phyloP scores from a whole-genome alignment of 176 grass and related monocot species.

The Triticum turgidum region DNA sequence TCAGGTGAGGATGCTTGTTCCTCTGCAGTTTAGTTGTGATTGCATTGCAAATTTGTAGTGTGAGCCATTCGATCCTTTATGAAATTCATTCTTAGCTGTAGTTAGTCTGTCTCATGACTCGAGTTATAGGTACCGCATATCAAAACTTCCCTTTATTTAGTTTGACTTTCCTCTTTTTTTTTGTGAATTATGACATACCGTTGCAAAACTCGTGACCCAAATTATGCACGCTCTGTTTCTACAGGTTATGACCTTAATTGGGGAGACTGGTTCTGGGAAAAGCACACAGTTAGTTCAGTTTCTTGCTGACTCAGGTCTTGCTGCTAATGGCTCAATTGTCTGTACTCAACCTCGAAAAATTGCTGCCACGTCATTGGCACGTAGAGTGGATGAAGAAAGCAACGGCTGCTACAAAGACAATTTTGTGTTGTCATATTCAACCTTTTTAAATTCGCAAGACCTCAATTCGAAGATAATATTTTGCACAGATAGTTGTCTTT shows the following conservation, averaged over 20 bases:
- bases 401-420: constrained; percentile 60
- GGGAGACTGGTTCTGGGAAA: constrained; percentile 95
- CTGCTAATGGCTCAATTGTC: constrained; percentile 59
- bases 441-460: constrained; percentile 49
- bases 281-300: constrained; percentile 93
- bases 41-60: constrained; percentile 9
- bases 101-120: neutral
- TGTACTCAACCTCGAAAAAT: constrained; percentile 98
- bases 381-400: constrained; percentile 80
- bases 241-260: constrained; percentile 89
- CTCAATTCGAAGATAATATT: constrained; percentile 67
- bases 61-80: neutral
- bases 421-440: constrained; percentile 61
- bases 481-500: constrained; percentile 83
- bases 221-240: constrained; percentile 5
- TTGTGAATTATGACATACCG: neutral
- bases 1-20: constrained; percentile 53
- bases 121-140: neutral
- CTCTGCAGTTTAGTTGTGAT: constrained; percentile 9
- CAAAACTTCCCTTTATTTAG: neutral
- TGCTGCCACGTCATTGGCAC: constrained; percentile 71
- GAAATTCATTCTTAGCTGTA: neutral
- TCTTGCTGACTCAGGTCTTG: constrained; percentile 83
- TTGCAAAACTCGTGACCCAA: neutral
- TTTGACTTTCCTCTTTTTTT: neutral